Evolutionary conservation across 2,329 filamentous ascomycete species (phyloP).

Genomic region (Trichophyton simii): DNA sequence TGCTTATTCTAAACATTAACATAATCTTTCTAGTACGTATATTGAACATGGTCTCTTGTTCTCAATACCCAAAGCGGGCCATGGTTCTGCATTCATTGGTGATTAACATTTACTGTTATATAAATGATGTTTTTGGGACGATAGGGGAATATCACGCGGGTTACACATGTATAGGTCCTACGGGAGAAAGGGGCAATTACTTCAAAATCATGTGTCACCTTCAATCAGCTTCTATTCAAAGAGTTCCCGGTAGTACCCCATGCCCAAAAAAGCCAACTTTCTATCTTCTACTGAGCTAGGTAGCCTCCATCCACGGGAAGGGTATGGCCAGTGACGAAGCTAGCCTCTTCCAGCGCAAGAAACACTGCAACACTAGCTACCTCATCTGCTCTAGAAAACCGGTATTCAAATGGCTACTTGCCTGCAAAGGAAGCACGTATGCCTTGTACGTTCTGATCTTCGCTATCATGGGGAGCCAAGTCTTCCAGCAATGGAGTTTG

Average conservation of each 20-base stretch:
- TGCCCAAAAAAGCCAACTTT: background rate
- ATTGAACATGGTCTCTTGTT: background rate
- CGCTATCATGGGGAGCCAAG: conserved; percentile 6
- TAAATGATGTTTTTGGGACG: too few species aligned
- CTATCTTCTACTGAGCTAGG: conserved; percentile 15
- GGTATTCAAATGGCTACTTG: conserved; percentile 19
- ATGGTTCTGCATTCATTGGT: too few species aligned
- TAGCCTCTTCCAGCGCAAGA: conserved; percentile 36
- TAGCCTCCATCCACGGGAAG: conserved; percentile 38
- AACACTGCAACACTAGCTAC: conserved; percentile 33
- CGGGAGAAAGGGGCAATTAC: too few species aligned
- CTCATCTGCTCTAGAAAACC: conserved; percentile 22
- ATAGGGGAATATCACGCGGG: too few species aligned
- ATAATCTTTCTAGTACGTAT: background rate
- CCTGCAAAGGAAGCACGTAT: conserved; percentile 9
- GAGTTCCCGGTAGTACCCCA: background rate
- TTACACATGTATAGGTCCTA: too few species aligned
- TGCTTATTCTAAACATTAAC: conserved; percentile 30
- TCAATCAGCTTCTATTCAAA: background rate
- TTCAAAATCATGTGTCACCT: too few species aligned
- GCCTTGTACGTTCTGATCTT: conserved; percentile 10
- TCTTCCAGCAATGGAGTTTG: conserved; percentile 19
- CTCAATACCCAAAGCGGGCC: too few species aligned
- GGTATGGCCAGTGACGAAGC: conserved; percentile 35
- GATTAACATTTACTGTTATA: too few species aligned